These are phyloP conservation scores for Penicillium crystallinum DNA, from an alignment of 495 filamentous ascomycete genomes.

Conservation along the genomic window DNA sequence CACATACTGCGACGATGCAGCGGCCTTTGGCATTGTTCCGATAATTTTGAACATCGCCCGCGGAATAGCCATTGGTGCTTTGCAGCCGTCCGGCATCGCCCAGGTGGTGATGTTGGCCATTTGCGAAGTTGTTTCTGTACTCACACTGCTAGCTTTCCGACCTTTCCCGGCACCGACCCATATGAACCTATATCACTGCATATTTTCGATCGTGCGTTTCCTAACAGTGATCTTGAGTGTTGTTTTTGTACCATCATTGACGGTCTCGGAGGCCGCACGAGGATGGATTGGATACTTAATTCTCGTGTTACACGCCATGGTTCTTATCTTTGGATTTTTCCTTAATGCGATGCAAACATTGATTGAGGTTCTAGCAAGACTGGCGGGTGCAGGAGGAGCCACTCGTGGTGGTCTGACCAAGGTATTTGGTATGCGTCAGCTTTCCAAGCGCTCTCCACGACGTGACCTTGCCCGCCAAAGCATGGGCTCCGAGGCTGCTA, in stretches of 20 bases:
- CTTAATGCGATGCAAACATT: conserved; percentile 86
- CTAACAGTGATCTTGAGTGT: conserved; percentile 77
- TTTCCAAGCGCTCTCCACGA: conserved; percentile 68
- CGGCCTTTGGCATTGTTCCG: conserved; percentile 80
- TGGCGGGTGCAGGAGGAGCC: conserved; percentile 74
- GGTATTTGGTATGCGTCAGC: conserved; percentile 88
- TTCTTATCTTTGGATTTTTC: conserved; percentile 90
- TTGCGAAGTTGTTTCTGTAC: conserved; percentile 86
- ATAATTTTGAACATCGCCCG: conserved; percentile 76
- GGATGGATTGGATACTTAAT: conserved; percentile 96
- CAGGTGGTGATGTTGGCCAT: conserved; percentile 88
- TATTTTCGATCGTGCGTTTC: conserved; percentile 75
- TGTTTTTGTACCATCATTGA: conserved; percentile 77
- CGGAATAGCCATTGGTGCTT: conserved; percentile 85
- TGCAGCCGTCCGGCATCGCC: conserved; percentile 88
- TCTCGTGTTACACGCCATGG: conserved; percentile 76
- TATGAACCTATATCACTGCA: conserved; percentile 94
- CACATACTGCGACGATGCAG: conserved; percentile 85
- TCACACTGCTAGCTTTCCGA: conserved; percentile 82
- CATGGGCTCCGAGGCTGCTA: conserved; percentile 73
- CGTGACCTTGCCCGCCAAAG: conserved; percentile 62
- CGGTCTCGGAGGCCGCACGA: conserved; percentile 67
- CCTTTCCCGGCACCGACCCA: conserved; percentile 88
- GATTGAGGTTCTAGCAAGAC: conserved; percentile 76
- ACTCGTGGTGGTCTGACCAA: conserved; percentile 84